Evolutionary conservation across 352 stramenopile genomes (phyloP).

Genomic region (Plasmopara viticola): DNA sequence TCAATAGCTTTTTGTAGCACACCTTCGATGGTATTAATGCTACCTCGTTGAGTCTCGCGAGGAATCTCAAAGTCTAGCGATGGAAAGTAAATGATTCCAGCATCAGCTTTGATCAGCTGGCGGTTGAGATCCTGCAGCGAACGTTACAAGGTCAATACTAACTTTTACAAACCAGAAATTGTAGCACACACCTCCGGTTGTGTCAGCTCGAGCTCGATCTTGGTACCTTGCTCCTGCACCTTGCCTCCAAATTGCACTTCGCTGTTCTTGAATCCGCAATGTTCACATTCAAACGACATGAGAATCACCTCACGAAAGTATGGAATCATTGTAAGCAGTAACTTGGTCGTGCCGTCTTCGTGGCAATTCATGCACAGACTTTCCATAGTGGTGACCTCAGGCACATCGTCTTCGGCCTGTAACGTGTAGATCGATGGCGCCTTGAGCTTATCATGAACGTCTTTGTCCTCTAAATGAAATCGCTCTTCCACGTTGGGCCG

Average conservation of each 20-base stretch:
- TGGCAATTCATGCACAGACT: conserved; percentile 90
- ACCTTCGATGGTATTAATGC: conserved; percentile 87
- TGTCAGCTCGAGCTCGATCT: conserved; percentile 49
- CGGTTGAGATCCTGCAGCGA: conserved; percentile 72
- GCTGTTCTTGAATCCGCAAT: conserved; percentile 81
- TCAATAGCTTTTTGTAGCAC: conserved; percentile 62
- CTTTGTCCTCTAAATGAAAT: conserved; percentile 34
- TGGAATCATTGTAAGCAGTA: conserved; percentile 91
- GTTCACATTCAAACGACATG: conserved; percentile 88
- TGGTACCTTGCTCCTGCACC: conserved; percentile 60
- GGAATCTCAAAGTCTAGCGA: conserved; percentile 89
- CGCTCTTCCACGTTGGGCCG: conserved; percentile 49
- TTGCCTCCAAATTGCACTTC: conserved; percentile 63
- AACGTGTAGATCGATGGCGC: conserved; percentile 34
- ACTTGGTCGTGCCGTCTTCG: conserved; percentile 77
- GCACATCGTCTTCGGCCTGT: conserved; percentile 47
- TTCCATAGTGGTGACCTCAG: conserved; percentile 55
- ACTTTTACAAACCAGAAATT: background rate
- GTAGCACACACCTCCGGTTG: conserved; percentile 16
- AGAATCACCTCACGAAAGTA: conserved; percentile 94
- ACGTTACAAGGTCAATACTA: conserved; percentile 1
- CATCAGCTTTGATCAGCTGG: conserved; percentile 88
- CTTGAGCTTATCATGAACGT: conserved; percentile 14
- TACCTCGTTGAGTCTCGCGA: conserved; percentile 72
- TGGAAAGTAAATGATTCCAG: conserved; percentile 64